Percentiles rank a stretch among this genome's conserved stretches.
Conservation (phyloP, 345 rosid species). For the Eutrema yunnanense region DNA sequence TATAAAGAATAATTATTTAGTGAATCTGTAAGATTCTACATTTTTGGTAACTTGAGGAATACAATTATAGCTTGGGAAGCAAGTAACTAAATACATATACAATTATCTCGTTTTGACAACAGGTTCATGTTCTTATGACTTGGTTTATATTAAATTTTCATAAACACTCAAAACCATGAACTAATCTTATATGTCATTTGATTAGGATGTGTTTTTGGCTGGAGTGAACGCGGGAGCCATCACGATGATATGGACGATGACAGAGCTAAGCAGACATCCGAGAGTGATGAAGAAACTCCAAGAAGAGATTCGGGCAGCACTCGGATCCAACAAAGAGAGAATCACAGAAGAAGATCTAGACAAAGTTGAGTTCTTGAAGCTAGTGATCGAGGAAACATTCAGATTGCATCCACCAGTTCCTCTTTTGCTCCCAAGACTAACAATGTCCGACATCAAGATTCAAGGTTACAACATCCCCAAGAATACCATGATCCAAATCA, state of each 20-base stretch:
- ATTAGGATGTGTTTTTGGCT: constrained; percentile 44
- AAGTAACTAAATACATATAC: not conserved
- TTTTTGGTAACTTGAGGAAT: not conserved
- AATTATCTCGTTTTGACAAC: not conserved
- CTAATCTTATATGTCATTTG: not conserved
- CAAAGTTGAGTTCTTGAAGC: constrained; percentile 19
- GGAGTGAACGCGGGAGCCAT: constrained; percentile 45
- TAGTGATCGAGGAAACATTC: constrained; percentile 24
- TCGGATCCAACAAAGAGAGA: constrained; percentile 29
- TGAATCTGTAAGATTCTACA: not conserved
- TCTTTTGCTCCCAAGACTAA: constrained; percentile 24
- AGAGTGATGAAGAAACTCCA: constrained; percentile 51
- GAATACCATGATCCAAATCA: constrained; percentile 31
- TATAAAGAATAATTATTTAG: not conserved
- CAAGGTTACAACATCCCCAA: constrained; percentile 23
- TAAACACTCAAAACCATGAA: not conserved
- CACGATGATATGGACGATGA: constrained; percentile 52
- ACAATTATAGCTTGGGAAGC: not conserved
- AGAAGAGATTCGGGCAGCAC: constrained; percentile 36
- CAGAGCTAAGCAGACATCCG: constrained; percentile 46
- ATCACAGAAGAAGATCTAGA: constrained; percentile 28
- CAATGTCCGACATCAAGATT: constrained; percentile 26
- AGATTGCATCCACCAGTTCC: constrained; percentile 30
- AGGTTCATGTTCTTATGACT: not conserved
- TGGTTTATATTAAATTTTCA: not conserved